Evolutionary conservation across 257 asterid species (phyloP).

Genomic region (Linderniella brevidens): DNA sequence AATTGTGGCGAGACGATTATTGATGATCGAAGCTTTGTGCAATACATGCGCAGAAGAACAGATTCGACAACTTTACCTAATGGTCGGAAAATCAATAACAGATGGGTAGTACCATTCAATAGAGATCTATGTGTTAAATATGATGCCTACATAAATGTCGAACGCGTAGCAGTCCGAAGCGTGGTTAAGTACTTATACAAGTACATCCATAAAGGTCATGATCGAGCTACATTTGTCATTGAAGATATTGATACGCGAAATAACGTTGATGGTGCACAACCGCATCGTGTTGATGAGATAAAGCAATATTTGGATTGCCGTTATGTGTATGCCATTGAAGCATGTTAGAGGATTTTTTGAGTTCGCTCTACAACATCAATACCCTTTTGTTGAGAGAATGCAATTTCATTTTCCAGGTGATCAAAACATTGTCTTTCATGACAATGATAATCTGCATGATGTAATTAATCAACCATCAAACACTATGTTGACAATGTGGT

Average conservation of each 20-base stretch:
- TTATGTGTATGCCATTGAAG: slow-evolving; percentile 1
- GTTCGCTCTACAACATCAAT: slow-evolving; percentile 1
- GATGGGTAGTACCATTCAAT: slow-evolving; percentile 7
- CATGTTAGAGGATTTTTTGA: slow-evolving; percentile 8
- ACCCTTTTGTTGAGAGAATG: slow-evolving; percentile 1
- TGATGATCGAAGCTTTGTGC: slow-evolving; percentile 3
- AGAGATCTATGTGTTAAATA: neutral
- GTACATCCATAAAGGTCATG: neutral
- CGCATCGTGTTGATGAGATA: neutral
- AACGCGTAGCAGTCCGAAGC: neutral
- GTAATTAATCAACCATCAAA: neutral
- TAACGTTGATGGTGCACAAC: neutral
- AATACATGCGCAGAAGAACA: neutral
- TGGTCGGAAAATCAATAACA: neutral
- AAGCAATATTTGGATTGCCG: slow-evolving; percentile 4
- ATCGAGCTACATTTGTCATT: slow-evolving; percentile 6
- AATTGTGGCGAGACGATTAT: slow-evolving; percentile 4
- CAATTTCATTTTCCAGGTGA: neutral
- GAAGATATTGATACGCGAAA: neutral
- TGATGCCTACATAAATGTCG: slow-evolving; percentile 2
- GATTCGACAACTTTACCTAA: neutral
- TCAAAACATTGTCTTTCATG: neutral
- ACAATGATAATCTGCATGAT: neutral
- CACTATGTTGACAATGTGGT: slow-evolving; percentile 7
- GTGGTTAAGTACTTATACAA: slow-evolving; percentile 3